phyloP scores from a whole-genome alignment of 495 filamentous ascomycete genomes.

The Viridothelium virens region DNA sequence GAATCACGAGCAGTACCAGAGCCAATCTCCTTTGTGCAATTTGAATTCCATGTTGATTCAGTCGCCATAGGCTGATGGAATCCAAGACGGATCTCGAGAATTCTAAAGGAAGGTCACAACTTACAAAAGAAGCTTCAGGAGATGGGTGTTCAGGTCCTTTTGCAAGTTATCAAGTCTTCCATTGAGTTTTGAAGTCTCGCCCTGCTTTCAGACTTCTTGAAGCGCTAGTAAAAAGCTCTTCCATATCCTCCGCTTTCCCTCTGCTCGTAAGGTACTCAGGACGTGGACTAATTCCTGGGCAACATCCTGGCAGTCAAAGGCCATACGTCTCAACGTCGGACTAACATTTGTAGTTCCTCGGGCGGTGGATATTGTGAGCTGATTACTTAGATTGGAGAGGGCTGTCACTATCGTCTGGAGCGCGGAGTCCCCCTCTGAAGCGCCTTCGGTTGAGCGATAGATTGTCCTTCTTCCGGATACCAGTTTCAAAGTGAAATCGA shows the following conservation, averaged over 20 bases:
- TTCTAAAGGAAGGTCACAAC: background rate
- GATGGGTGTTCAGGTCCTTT: conserved; percentile 3
- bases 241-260: background rate
- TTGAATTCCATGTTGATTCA: background rate
- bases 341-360: background rate
- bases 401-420: background rate
- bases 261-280: background rate
- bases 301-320: conserved; percentile 4
- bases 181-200: background rate
- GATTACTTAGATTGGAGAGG: background rate
- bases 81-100: background rate
- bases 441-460: background rate
- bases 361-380: background rate
- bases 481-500: background rate
- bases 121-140: background rate
- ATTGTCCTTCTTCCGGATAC: background rate
- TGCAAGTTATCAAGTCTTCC: background rate
- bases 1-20: too few species aligned
- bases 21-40: background rate
- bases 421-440: background rate
- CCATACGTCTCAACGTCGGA: background rate
- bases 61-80: background rate
- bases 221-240: conserved; percentile 3
- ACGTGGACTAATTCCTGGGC: background rate
- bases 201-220: background rate